These are phyloP conservation scores for Chlamydomonas asymmetrica DNA, from an alignment of 139 green algal species.

Conservation along the genomic window DNA sequence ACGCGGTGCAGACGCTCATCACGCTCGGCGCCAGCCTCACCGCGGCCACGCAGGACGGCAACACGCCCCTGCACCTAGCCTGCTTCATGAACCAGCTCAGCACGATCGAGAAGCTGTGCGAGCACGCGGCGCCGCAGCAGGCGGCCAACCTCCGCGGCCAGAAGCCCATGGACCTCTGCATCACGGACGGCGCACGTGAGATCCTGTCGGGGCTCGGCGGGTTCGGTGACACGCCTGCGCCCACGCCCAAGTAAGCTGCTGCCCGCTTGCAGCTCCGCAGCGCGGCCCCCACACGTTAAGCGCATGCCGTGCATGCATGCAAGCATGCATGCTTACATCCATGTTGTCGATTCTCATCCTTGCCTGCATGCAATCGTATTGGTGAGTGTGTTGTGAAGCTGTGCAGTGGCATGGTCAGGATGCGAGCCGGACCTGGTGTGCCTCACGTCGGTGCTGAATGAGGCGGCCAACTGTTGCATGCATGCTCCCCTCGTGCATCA, in stretches of 20 bases:
- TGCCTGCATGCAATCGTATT: no score
- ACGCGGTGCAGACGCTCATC: slow-evolving; percentile 16
- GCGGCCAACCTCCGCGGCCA: slow-evolving; percentile 22
- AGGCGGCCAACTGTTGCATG: no score
- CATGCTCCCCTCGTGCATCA: no score
- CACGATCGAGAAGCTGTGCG: slow-evolving; percentile 33
- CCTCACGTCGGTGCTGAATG: no score
- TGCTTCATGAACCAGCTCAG: slow-evolving; percentile 47
- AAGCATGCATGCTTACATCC: no score
- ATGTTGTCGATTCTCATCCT: no score
- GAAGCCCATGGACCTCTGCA: slow-evolving; percentile 34
- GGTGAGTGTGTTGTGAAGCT: no score
- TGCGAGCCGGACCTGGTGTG: no score
- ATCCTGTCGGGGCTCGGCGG: slow-evolving; percentile 25
- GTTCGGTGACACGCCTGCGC: slow-evolving; percentile 1
- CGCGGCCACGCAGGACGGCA: slow-evolving; percentile 48
- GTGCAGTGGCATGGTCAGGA: no score
- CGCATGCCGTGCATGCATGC: no score
- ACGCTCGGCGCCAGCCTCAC: slow-evolving; percentile 26
- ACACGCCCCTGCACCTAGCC: slow-evolving; percentile 55
- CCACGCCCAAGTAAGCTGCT: slow-evolving; percentile 7
- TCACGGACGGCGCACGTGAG: slow-evolving; percentile 41
- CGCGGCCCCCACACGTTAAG: no score
- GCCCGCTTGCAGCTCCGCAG: no score
- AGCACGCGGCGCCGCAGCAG: slow-evolving; percentile 13